Evolutionary conservation across 345 rosid species (phyloP).

Genomic region (Arabidopsis arenosa): DNA sequence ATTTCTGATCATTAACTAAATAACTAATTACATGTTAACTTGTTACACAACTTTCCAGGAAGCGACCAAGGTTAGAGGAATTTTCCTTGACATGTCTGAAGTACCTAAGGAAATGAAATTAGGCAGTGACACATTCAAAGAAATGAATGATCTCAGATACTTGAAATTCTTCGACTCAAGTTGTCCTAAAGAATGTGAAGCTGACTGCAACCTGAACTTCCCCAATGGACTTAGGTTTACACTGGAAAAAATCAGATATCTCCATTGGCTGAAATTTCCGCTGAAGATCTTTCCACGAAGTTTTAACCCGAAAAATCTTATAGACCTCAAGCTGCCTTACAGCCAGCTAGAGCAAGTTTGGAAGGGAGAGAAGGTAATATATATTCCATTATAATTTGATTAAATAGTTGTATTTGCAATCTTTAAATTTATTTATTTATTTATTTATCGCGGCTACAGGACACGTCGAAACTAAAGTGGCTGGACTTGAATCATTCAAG

Average conservation of each 20-base stretch:
- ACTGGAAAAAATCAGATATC: too few species aligned
- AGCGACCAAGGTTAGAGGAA: conserved; percentile 32
- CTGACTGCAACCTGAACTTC: not conserved
- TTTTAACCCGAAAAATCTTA: conserved; percentile 14
- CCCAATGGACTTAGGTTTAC: not conserved
- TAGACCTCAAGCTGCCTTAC: conserved; percentile 13
- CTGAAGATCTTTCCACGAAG: conserved; percentile 2
- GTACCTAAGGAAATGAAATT: not conserved
- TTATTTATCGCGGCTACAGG: conserved; percentile 4
- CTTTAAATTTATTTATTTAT: too few species aligned
- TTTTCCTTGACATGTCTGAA: conserved; percentile 36
- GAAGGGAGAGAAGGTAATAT: conserved; percentile 27
- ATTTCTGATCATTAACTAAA: too few species aligned
- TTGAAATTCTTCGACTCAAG: conserved; percentile 33
- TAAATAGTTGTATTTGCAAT: too few species aligned
- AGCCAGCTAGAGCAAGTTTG: conserved; percentile 35
- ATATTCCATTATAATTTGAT: too few species aligned
- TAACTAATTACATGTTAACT: conserved; percentile 3
- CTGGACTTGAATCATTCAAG: conserved; percentile 23
- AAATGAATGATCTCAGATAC: conserved; percentile 32
- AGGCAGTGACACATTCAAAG: conserved; percentile 21
- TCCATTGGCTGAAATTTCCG: too few species aligned
- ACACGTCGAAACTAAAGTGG: conserved; percentile 27
- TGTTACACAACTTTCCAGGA: conserved; percentile 28
- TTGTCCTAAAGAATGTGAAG: conserved; percentile 7